A percentile compares a stretch with the other conserved stretches of the same genome.
Evolutionary conservation across 2,329 filamentous ascomycete genomes (phyloP).

Genomic region (Cladophialophora psammophila): DNA sequence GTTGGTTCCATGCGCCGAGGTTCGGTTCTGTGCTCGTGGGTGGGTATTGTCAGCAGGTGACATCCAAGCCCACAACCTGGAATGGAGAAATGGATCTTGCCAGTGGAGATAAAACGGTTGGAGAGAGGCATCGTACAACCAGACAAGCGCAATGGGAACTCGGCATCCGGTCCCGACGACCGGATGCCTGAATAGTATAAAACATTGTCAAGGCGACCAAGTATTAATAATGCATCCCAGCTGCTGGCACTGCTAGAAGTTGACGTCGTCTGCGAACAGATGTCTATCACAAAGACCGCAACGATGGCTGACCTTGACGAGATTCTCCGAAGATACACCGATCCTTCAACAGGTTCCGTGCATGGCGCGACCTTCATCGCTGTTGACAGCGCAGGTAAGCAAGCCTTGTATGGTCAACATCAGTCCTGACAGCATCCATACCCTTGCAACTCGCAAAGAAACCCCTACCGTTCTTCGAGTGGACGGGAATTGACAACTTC

Average conservation of each 20-base stretch:
- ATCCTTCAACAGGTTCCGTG: slow-evolving; percentile 19
- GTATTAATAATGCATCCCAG: neutral
- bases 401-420: neutral
- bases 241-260: neutral
- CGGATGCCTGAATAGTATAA: neutral
- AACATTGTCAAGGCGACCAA: neutral
- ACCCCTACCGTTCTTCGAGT: neutral
- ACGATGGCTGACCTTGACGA: slow-evolving; percentile 23
- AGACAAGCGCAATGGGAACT: neutral
- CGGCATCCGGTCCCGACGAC: neutral
- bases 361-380: slow-evolving; percentile 25
- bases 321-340: slow-evolving; percentile 25
- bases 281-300: neutral
- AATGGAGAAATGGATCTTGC: neutral
- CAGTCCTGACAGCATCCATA: neutral
- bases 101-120: neutral
- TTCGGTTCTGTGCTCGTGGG: neutral
- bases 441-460: too few species aligned
- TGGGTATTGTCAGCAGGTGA: neutral
- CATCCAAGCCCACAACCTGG: neutral
- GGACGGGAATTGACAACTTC: slow-evolving; percentile 1
- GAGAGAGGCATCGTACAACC: neutral
- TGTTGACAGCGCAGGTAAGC: slow-evolving; percentile 23
- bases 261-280: neutral
- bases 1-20: slow-evolving; percentile 1